Evolutionary conservation across 2,329 filamentous ascomycete species (phyloP), one percentile per base, ranked within the genome.

Genomic region (Trichoderma polysporum): DNA sequence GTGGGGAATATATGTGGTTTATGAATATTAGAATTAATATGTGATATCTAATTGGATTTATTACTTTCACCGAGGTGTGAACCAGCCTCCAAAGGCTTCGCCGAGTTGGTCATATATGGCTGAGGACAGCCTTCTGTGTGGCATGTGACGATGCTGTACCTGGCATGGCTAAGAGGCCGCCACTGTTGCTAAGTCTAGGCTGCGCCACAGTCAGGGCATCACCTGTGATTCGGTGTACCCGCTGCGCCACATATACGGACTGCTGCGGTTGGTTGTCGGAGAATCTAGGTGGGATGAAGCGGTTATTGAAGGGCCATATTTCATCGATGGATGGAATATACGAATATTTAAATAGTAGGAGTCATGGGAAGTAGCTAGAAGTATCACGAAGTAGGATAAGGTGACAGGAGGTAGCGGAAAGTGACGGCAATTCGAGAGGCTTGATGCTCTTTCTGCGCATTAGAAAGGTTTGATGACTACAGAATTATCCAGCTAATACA

Each of bases 171-270:
- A 39, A 27, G 61, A 64, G 61, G 61, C 61, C 61, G 61, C 61
- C 61, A 15, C 27, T 54, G 49, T 19, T 10, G 29, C 41, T 29
- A 58, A 53, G 35, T 25, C 49, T 41, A 41, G 25, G 49, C 61
- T 64, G 61, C 61, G 61, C 61, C 61, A 64, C 61, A 56, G 27
- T 4, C 6, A 19, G 25, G 2, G 5, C 29, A n/a, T 54, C 9
- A 15, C 59, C n/a, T 60, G 59, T 29, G 49, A 53, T 53, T 56
- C 50, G 37, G 27, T 47, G 61, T 47, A 17, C 15, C 25, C n/a
- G 61, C 61, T 64, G 61, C 61, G 61, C 61, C 61, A 64, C 61
- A 54, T 45, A 63, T 27, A 56, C n/a, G 19, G 22, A 19, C 37
- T 54, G 47, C 22, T 49, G 35, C 22, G 33, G 22, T 15, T 31